Percentiles rank a stretch among this genome's conserved stretches.
These are phyloP conservation scores for Sarocladiaceae sp. DNA, from an alignment of 2,329 filamentous ascomycete species.

Conservation along the genomic window DNA sequence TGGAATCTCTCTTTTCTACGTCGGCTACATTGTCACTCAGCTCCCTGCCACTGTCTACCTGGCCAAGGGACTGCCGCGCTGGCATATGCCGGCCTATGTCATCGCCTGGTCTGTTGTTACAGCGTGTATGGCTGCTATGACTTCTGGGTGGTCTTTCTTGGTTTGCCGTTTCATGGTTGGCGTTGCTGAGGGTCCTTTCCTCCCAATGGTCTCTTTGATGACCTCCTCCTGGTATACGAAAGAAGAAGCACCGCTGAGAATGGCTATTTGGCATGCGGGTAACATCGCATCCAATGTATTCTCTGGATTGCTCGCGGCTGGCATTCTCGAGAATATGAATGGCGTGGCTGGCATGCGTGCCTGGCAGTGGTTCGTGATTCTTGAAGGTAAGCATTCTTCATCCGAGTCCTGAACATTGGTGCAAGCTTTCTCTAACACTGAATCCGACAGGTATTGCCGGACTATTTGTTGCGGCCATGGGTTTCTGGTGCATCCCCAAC, in stretches of 20 bases:
- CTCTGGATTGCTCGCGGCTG: conserved; percentile 39
- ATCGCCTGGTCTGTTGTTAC: conserved; percentile 36
- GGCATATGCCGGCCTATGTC: conserved; percentile 33
- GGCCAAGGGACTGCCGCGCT: conserved; percentile 30
- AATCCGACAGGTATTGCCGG: no score
- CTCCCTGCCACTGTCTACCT: conserved; percentile 40
- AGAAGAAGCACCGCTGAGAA: conserved; percentile 28
- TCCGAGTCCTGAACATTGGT: no score
- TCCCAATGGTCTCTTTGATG: conserved; percentile 27
- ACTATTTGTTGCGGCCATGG: conserved; percentile 27
- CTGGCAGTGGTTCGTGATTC: conserved; percentile 44
- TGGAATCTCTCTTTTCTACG: conserved; percentile 37
- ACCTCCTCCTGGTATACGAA: conserved; percentile 42
- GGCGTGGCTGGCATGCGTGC: conserved; percentile 29
- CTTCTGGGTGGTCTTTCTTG: conserved; percentile 19
- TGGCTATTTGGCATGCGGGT: conserved; percentile 39
- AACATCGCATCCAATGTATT: conserved; percentile 40
- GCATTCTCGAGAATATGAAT: conserved; percentile 38
- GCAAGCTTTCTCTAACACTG: no score
- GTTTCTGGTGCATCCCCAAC: conserved; percentile 32
- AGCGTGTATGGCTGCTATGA: conserved; percentile 36
- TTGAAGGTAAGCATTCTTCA: conserved; percentile 32
- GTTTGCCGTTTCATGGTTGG: conserved; percentile 23
- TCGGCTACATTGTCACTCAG: conserved; percentile 39
- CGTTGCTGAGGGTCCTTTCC: conserved; percentile 31